phyloP scores from a whole-genome alignment of 2,329 filamentous ascomycete genomes.

The Verticillium longisporum region DNA sequence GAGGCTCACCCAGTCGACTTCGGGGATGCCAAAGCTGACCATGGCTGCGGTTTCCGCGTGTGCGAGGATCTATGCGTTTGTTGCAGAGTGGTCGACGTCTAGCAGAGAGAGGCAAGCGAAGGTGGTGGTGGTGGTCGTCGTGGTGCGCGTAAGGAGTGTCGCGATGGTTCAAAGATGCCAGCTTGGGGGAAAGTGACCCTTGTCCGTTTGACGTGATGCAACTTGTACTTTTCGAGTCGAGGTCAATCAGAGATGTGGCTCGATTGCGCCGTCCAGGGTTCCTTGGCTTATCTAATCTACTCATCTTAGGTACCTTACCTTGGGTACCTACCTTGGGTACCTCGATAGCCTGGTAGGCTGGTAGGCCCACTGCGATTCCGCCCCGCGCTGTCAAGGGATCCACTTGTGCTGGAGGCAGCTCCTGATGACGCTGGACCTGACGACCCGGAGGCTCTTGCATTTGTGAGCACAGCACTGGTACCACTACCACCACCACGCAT shows the following conservation, averaged over 20 bases:
- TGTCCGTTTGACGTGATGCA: neutral
- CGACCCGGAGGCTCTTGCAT: neutral
- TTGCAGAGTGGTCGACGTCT: no score
- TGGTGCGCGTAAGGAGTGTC: neutral
- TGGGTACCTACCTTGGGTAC: no score
- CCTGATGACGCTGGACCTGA: neutral
- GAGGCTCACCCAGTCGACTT: constrained; percentile 71
- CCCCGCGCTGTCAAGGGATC: neutral
- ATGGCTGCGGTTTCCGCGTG: constrained; percentile 26
- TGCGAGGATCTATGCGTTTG: neutral
- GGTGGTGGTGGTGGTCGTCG: neutral
- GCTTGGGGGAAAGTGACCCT: neutral
- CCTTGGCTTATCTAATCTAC: neutral
- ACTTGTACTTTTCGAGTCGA: neutral
- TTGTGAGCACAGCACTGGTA: neutral
- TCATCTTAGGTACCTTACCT: no score
- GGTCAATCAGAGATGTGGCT: neutral
- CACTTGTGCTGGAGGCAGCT: neutral
- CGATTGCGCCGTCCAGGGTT: neutral
- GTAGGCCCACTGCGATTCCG: neutral
- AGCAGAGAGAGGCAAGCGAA: neutral
- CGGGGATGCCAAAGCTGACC: constrained; percentile 38
- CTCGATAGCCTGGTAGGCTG: neutral
- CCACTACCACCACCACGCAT: no score
- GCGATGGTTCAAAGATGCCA: neutral